These are phyloP conservation scores for Marchantia polymorpha DNA, from an alignment of 225 moss, liverwort and hornwort species.

Conservation along the genomic window DNA sequence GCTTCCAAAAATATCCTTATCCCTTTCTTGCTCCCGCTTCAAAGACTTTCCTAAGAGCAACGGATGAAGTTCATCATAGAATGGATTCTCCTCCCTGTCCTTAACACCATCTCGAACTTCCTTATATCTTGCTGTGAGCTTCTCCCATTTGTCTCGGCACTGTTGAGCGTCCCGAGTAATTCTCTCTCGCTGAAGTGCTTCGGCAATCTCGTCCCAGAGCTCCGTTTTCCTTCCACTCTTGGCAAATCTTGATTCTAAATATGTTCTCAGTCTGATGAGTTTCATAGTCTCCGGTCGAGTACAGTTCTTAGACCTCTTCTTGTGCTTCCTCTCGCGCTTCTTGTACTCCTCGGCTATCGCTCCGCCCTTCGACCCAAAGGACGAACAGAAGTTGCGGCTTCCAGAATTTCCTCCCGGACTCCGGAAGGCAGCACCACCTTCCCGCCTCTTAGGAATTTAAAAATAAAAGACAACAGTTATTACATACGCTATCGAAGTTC, in stretches of 20 bases:
- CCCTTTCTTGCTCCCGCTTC: slow-evolving; percentile 65
- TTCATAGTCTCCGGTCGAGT: slow-evolving; percentile 78
- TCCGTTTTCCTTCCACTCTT: slow-evolving; percentile 94
- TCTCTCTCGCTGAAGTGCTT: slow-evolving; percentile 64
- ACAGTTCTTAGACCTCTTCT: slow-evolving; percentile 96
- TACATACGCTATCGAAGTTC: no score
- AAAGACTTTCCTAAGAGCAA: slow-evolving; percentile 83
- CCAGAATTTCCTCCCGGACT: no score
- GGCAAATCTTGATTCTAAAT: slow-evolving; percentile 76
- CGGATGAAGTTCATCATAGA: slow-evolving; percentile 80
- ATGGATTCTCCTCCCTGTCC: slow-evolving; percentile 83
- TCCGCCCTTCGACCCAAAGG: slow-evolving; percentile 54
- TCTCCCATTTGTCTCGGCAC: slow-evolving; percentile 97
- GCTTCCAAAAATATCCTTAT: slow-evolving; percentile 40
- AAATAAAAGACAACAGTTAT: no score
- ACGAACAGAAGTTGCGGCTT: no score
- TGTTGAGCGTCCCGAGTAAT: slow-evolving; percentile 84
- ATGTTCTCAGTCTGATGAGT: slow-evolving; percentile 72
- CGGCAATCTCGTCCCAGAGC: slow-evolving; percentile 95
- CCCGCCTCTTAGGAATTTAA: no score
- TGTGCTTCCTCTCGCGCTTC: slow-evolving; percentile 81
- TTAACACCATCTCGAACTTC: slow-evolving; percentile 82
- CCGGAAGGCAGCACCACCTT: no score
- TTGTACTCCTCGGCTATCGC: slow-evolving; percentile 69
- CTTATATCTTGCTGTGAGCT: slow-evolving; percentile 89